These are phyloP conservation scores for Schizosaccharomyces japonicus DNA, from an alignment of 805 yeast species.

Conservation along the genomic window DNA sequence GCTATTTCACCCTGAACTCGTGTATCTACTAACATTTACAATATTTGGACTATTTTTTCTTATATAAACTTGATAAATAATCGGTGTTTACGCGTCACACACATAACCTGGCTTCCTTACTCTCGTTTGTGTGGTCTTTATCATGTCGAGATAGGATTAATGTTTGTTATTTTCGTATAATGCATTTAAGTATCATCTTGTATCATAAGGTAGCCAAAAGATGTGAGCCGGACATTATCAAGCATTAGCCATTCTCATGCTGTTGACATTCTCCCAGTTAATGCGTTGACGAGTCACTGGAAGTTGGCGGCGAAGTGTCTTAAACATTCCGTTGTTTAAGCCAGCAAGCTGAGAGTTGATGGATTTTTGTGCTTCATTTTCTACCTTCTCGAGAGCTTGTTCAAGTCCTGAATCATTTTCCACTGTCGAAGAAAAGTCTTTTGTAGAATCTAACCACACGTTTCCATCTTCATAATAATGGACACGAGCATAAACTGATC, in stretches of 20 bases:
- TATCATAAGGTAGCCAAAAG: too few relatives aligned
- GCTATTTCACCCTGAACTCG: too few relatives aligned
- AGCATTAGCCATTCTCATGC: background rate
- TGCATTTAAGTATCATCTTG: too few relatives aligned
- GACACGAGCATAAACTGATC: conserved; percentile 40
- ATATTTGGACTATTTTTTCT: too few relatives aligned
- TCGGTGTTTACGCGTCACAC: too few relatives aligned
- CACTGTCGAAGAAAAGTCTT: conserved; percentile 12
- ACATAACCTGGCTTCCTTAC: too few relatives aligned
- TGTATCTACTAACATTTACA: too few relatives aligned
- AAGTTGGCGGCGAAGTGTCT: conserved; percentile 63
- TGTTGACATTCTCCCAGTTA: conserved; percentile 59
- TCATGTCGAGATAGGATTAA: too few relatives aligned
- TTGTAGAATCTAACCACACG: conserved; percentile 41
- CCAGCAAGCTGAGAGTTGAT: conserved; percentile 40
- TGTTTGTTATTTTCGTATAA: too few relatives aligned
- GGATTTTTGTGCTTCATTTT: conserved; percentile 33
- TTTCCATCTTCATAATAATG: conserved; percentile 95
- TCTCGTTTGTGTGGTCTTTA: too few relatives aligned
- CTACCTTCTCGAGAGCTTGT: conserved; percentile 29
- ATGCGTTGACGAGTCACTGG: conserved; percentile 81
- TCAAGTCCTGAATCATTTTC: conserved; percentile 16
- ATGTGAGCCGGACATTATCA: too few relatives aligned
- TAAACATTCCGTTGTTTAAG: conserved; percentile 61
- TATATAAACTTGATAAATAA: too few relatives aligned